These are phyloP conservation scores for Chalaropsis thielavioides DNA, from an alignment of 2,329 filamentous ascomycete species.

Conservation along the genomic window DNA sequence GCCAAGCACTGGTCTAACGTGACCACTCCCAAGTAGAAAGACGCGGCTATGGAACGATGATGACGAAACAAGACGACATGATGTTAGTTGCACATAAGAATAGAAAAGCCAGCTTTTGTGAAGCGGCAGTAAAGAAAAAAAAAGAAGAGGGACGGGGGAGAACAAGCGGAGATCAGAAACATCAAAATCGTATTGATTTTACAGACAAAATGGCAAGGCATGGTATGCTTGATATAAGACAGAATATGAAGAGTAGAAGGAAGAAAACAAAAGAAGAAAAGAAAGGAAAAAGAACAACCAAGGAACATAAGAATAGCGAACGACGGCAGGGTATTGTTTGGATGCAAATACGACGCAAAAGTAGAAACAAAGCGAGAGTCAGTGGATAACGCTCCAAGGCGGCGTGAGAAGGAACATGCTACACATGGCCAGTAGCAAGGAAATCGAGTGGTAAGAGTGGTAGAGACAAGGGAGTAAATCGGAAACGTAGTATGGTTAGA, in stretches of 20 bases:
- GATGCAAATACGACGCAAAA: slow-evolving; percentile 14
- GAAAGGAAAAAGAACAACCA: slow-evolving; percentile 10
- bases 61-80: not conserved
- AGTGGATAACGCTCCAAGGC: slow-evolving; percentile 5
- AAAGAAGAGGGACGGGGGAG: too few species aligned
- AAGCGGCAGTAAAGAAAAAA: not conserved
- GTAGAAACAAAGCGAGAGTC: slow-evolving; percentile 3
- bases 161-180: not conserved
- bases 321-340: slow-evolving; percentile 16
- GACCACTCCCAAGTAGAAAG: not conserved
- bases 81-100: too few species aligned
- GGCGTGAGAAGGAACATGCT: not conserved
- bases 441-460: not conserved
- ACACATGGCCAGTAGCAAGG: not conserved
- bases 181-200: not conserved
- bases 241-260: not conserved
- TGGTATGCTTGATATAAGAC: not conserved
- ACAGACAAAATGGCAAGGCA: not conserved
- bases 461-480: not conserved
- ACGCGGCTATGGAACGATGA: not conserved
- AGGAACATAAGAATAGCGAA: slow-evolving; percentile 6
- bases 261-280: not conserved
- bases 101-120: too few species aligned
- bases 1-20: not conserved
- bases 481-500: not conserved